phyloP scores from a whole-genome alignment of 2,329 filamentous ascomycete species.

The Cladosporium austrohemisphaericum region DNA sequence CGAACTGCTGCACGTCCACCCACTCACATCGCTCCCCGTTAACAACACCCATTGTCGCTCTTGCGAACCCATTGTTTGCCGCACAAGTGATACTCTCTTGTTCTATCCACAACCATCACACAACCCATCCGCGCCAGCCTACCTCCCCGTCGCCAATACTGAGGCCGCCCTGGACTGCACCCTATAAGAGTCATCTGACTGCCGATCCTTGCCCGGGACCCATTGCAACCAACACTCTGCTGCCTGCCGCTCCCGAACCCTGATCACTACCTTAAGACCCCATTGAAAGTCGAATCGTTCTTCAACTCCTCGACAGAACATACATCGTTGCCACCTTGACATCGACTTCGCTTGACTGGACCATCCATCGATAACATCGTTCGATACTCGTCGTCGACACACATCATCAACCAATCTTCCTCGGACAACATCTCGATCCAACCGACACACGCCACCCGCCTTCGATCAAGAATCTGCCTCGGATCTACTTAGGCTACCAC shows the following conservation, averaged over 20 bases:
- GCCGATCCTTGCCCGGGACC: conserved; percentile 6
- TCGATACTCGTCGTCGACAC: background rate
- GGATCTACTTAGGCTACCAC: no score
- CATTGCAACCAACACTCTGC: conserved; percentile 16
- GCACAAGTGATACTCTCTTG: background rate
- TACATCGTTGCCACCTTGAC: background rate
- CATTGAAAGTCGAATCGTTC: conserved; percentile 5
- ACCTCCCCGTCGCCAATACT: background rate
- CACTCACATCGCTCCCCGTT: background rate
- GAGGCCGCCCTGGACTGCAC: conserved; percentile 8
- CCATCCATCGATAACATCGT: background rate
- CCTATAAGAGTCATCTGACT: conserved; percentile 14
- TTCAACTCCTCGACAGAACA: conserved; percentile 1
- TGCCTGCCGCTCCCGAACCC: conserved; percentile 11
- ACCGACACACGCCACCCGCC: no score
- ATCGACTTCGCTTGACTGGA: background rate
- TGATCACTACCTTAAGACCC: background rate
- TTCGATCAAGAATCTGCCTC: no score
- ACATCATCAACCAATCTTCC: conserved; percentile 2
- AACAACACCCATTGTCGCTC: background rate
- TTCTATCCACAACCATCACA: background rate
- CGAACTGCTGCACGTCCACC: background rate
- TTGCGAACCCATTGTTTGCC: conserved; percentile 4
- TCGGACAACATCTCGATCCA: no score
- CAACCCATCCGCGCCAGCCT: background rate